Conservation (phyloP, 768 basidiomycete genomes). For the Pleurotus platypus region DNA sequence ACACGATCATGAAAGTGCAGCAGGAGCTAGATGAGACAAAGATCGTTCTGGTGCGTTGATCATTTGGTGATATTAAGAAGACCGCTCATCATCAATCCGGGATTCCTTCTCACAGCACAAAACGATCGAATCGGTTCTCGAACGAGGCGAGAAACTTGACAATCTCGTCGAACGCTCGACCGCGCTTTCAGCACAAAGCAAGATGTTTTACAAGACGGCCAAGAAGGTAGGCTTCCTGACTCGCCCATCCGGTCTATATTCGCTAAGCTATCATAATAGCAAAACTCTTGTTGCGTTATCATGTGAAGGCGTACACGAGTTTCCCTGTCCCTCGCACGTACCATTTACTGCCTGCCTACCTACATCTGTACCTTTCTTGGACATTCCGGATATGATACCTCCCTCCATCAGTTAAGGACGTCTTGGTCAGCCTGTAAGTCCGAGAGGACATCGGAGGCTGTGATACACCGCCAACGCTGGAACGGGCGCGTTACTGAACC, state of each 20-base stretch:
- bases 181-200: conserved; percentile 83
- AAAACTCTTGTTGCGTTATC: conserved; percentile 93
- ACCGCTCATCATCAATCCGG: background rate
- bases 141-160: conserved; percentile 95
- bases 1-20: conserved; percentile 98
- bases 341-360: conserved; percentile 8
- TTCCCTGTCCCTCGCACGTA: background rate
- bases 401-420: background rate
- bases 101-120: conserved; percentile 67
- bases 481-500: background rate
- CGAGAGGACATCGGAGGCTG: background rate
- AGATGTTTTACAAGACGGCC: conserved; percentile 99
- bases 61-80: background rate
- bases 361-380: conserved; percentile 7
- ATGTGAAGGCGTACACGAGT: conserved; percentile 41
- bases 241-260: conserved; percentile 2
- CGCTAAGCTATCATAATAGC: conserved; percentile 39
- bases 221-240: conserved; percentile 75
- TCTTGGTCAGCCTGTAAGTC: background rate
- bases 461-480: background rate
- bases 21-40: conserved; percentile 99
- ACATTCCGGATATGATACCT: conserved; percentile 8
- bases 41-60: conserved; percentile 80
- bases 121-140: conserved; percentile 95
- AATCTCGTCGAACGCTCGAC: conserved; percentile 93